Evolutionary conservation across 2,329 filamentous ascomycete species (phyloP).

Genomic region (Alternaria sp.): DNA sequence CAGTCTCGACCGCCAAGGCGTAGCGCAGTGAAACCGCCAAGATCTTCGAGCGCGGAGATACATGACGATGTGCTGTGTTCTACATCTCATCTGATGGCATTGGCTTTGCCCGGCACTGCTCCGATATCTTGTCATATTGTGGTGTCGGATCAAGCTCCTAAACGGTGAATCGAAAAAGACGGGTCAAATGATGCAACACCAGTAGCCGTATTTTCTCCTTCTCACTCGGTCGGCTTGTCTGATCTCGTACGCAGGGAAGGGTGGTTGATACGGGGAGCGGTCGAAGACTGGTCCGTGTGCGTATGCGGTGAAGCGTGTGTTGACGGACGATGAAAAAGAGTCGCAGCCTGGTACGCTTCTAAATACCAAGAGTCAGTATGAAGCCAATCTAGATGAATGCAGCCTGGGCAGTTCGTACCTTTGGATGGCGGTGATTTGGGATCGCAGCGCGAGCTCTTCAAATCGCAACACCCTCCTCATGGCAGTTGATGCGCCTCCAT

Average conservation of each 20-base stretch:
- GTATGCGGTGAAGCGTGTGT: background rate
- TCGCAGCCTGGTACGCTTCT: background rate
- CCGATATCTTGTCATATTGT: background rate
- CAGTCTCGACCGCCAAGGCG: background rate
- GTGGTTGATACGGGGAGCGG: background rate
- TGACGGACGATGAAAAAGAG: background rate
- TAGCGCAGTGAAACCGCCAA: background rate
- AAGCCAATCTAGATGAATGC: background rate
- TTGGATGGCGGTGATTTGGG: background rate
- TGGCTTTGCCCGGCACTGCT: background rate
- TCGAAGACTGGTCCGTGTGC: background rate
- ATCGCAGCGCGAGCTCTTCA: background rate
- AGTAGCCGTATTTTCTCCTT: background rate
- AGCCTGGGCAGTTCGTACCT: background rate
- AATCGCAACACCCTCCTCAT: background rate
- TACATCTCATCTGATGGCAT: background rate
- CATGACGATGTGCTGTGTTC: background rate
- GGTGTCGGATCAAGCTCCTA: background rate
- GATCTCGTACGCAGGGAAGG: background rate
- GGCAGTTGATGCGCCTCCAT: background rate
- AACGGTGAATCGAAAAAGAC: background rate
- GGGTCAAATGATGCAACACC: background rate
- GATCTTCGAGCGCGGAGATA: background rate
- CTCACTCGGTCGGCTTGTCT: background rate
- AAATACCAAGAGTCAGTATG: background rate